Conservation (phyloP, 441 rosid species). For the Capsella rubella region DNA sequence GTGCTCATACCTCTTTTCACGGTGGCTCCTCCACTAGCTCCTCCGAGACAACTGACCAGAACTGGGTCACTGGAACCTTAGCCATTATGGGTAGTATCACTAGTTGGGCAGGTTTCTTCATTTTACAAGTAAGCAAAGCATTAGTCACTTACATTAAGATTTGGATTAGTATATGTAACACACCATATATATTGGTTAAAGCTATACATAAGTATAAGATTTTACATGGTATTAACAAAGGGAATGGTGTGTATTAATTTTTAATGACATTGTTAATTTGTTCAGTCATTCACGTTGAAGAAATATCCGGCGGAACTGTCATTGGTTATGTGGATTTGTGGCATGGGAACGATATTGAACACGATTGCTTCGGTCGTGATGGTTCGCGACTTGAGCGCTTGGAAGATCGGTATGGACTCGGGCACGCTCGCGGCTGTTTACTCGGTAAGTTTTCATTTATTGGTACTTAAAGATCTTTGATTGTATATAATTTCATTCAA, state of each 20-base stretch:
- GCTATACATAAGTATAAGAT: background rate
- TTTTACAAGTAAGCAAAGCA: conserved; percentile 60
- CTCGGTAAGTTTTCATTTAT: conserved; percentile 63
- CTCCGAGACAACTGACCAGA: conserved; percentile 42
- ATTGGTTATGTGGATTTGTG: conserved; percentile 46
- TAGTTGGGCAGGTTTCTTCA: conserved; percentile 47
- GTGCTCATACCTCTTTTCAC: conserved; percentile 27
- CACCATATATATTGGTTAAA: background rate
- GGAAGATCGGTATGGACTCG: conserved; percentile 47
- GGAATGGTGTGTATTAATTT: background rate
- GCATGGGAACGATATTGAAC: conserved; percentile 43
- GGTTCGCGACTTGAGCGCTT: conserved; percentile 43
- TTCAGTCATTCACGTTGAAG: conserved; percentile 46
- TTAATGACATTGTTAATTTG: background rate
- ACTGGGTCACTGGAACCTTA: conserved; percentile 45
- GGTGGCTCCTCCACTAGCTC: conserved; percentile 26
- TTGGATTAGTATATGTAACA: background rate
- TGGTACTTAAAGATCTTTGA: too few relatives aligned
- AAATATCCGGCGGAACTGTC: conserved; percentile 49
- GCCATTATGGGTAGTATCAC: conserved; percentile 45
- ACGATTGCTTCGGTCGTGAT: conserved; percentile 36
- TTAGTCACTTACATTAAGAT: background rate
- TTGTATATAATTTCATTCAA: background rate
- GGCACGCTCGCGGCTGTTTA: conserved; percentile 58
- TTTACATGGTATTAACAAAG: background rate